Evolutionary conservation across 2,329 filamentous ascomycete species (phyloP), one percentile per base, ranked within the genome.

Genomic region (Sclerotinia trifoliorum): DNA sequence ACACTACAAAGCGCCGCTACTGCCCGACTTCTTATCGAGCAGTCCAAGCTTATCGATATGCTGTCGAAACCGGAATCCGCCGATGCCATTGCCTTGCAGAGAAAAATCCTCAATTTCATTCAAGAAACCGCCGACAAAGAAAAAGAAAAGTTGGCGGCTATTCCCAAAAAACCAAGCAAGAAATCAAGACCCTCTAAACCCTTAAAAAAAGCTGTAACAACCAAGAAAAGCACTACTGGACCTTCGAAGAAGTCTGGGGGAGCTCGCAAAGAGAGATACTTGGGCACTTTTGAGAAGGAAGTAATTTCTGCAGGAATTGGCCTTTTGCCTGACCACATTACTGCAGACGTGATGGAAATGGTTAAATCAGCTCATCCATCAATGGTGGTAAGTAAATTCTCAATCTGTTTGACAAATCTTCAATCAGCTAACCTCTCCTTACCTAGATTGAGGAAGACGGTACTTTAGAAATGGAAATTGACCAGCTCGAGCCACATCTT

Each of bases 271-370:
- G 70, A 72, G 73, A 81, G 84, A n/a, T 85, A 85, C 66, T 86
- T 91, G 75, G 87, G 93, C 56, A 89, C 87, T 10, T 86, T 90
- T 4, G 93, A 99, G 80, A 98, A 98, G 82, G 92, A 95, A 68
- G 87, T 94, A 72, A 96, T 99, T 68, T 94, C 93, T 1, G 89
- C 90, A 69, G 91, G 91, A 19, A 95, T 97, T 71, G 91, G 90
- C 74, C 89, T 89, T 71, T 87, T 98, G 68, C 89, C 93, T 24
- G 90, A 90, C 62, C 83, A 84, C n/a, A 88, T 92, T 73, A 90
- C 97, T 76, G 86, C 89, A 62, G 87, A 88, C 73, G 93, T 94
- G 0, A 92, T 97, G 44, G 88, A 90, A 69, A 94, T 98, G 71
- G 98, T 99, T 15, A 93, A 96, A 78, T 88, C 87, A 72, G 94